Conservation (phyloP, 306 rosid species). For the Corylus americana region DNA sequence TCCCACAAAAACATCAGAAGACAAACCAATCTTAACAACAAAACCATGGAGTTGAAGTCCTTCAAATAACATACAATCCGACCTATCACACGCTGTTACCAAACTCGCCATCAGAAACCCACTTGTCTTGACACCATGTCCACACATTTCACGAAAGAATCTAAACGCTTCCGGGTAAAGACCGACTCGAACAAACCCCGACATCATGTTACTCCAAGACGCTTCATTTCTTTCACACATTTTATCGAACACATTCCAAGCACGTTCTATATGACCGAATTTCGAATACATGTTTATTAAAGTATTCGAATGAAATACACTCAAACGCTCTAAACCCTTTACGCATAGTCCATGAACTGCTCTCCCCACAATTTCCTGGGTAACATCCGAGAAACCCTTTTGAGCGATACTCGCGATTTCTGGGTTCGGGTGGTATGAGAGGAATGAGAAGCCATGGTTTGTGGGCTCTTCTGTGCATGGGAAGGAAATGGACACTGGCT, state of each 20-base stretch:
- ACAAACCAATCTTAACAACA: conserved; percentile 59
- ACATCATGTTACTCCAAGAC: conserved; percentile 91
- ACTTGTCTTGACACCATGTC: conserved; percentile 48
- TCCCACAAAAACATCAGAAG: conserved; percentile 67
- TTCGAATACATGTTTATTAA: conserved; percentile 69
- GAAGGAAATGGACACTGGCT: conserved; percentile 19
- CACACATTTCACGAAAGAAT: conserved; percentile 59
- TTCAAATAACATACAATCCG: conserved; percentile 54
- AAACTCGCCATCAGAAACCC: conserved; percentile 71
- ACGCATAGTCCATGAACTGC: conserved; percentile 67
- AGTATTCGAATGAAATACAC: conserved; percentile 64
- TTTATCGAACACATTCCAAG: conserved; percentile 59
- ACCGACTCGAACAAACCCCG: conserved; percentile 68
- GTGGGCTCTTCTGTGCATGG: conserved; percentile 44
- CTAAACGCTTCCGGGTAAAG: conserved; percentile 46
- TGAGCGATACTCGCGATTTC: conserved; percentile 63
- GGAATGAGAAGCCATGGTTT: conserved; percentile 27
- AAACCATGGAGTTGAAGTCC: conserved; percentile 77
- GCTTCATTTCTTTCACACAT: conserved; percentile 70
- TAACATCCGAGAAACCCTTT: conserved; percentile 77
- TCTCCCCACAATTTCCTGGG: conserved; percentile 55
- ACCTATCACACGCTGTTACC: conserved; percentile 76
- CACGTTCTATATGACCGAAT: conserved; percentile 48
- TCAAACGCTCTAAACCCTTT: conserved; percentile 50
- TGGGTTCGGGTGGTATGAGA: conserved; percentile 57